A percentile compares a stretch with the other conserved stretches of the same genome.
Evolutionary conservation across 2,329 filamentous ascomycete genomes (phyloP).

Genomic region (Stagonosporopsis rhizophila): DNA sequence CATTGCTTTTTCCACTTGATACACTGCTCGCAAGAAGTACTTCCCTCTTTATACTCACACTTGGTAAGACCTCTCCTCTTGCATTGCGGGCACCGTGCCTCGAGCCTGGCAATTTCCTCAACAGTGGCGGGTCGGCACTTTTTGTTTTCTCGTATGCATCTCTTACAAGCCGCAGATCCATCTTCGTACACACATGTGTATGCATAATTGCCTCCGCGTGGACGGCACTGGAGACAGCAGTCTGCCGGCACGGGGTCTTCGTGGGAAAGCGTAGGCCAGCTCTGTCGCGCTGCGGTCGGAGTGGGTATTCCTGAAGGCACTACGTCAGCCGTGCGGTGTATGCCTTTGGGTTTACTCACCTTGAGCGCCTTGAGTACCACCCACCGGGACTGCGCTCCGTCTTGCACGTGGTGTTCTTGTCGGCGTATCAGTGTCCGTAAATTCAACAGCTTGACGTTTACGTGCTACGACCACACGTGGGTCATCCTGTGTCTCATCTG

Average conservation of each 20-base stretch:
- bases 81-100: conserved; percentile 25
- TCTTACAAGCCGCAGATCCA: conserved; percentile 14
- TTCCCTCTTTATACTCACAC: conserved; percentile 15
- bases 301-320: background rate
- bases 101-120: conserved; percentile 17
- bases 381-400: background rate
- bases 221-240: conserved; percentile 24
- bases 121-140: conserved; percentile 20
- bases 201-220: conserved; percentile 25
- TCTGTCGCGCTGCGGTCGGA: background rate
- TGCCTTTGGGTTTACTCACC: background rate
- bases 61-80: conserved; percentile 22
- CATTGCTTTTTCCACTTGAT: conserved; percentile 7
- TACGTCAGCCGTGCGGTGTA: background rate
- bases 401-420: background rate
- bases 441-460: conserved; percentile 2
- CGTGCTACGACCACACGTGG: background rate
- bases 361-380: background rate
- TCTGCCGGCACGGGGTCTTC: conserved; percentile 12
- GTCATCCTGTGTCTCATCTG: background rate
- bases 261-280: background rate
- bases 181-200: conserved; percentile 22
- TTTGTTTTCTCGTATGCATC: conserved; percentile 12
- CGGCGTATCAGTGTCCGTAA: background rate
- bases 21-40: conserved; percentile 18